A percentile compares a stretch with the other conserved stretches of the same genome.
These are phyloP conservation scores for Solanum corneliomulleri DNA, from an alignment of 257 asterid species.

Conservation along the genomic window DNA sequence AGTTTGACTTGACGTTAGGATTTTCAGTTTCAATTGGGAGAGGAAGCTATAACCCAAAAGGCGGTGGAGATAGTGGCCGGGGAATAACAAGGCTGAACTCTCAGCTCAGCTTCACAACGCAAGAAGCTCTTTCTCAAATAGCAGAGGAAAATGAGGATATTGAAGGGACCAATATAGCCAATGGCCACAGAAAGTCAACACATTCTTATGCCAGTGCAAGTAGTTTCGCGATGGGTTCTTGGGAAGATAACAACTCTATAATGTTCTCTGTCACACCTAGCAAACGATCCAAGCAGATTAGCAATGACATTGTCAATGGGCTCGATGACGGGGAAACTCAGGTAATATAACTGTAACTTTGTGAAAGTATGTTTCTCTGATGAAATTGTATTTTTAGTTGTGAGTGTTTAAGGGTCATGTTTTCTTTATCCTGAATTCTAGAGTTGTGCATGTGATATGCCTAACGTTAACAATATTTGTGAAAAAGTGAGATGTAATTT, in stretches of 20 bases:
- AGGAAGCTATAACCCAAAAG: constrained; percentile 30
- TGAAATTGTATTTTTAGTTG: neutral
- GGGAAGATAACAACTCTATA: constrained; percentile 43
- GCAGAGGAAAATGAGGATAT: constrained; percentile 35
- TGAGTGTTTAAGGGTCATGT: neutral
- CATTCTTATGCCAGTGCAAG: constrained; percentile 21
- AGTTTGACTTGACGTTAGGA: constrained; percentile 22
- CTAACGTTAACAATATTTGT: neutral
- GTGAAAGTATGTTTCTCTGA: neutral
- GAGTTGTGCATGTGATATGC: neutral
- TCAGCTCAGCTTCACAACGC: constrained; percentile 57
- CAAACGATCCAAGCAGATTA: constrained; percentile 23
- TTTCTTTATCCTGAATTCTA: neutral
- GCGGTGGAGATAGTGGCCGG: constrained; percentile 14
- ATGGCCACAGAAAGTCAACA: constrained; percentile 18
- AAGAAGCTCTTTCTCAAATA: constrained; percentile 51
- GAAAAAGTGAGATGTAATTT: neutral
- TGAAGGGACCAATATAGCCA: constrained; percentile 1
- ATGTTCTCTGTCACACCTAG: constrained; percentile 42
- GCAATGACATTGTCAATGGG: constrained; percentile 8
- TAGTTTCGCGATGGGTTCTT: constrained; percentile 33
- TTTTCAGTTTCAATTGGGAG: constrained; percentile 43
- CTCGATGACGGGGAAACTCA: constrained; percentile 41
- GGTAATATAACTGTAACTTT: constrained; percentile 23
- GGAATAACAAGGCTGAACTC: constrained; percentile 58